These are phyloP conservation scores for Homolaphlyctis polyrhiza DNA, from an alignment of 371 early-diverging fungal genomes.

Conservation along the genomic window DNA sequence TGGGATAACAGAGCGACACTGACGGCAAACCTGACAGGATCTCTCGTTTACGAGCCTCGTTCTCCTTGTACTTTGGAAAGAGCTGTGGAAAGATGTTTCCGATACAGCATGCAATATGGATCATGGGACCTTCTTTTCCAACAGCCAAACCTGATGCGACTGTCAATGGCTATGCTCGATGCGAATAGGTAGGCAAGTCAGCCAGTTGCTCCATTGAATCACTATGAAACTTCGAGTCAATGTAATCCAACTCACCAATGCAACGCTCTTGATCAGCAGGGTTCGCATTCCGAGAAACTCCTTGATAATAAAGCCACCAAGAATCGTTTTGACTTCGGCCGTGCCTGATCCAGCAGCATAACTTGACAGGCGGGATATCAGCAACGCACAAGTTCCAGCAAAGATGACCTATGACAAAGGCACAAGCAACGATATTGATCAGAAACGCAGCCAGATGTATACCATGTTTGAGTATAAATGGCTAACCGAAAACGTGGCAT, in stretches of 20 bases:
- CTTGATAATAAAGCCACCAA: slow-evolving; percentile 83
- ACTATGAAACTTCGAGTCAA: slow-evolving; percentile 19
- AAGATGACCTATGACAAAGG: slow-evolving; percentile 19
- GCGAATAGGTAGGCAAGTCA: neutral
- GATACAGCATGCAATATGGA: slow-evolving; percentile 89
- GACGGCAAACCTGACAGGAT: slow-evolving; percentile 61
- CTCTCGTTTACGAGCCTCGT: slow-evolving; percentile 68
- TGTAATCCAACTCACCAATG: slow-evolving; percentile 52
- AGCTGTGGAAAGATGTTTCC: slow-evolving; percentile 80
- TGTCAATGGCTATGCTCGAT: slow-evolving; percentile 23
- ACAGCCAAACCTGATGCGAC: slow-evolving; percentile 79
- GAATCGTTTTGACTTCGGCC: slow-evolving; percentile 29
- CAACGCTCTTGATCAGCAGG: slow-evolving; percentile 77
- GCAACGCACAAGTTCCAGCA: slow-evolving; percentile 19
- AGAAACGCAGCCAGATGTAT: too few relatives aligned
- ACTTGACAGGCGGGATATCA: slow-evolving; percentile 25
- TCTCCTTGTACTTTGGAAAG: slow-evolving; percentile 65
- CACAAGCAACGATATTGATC: neutral
- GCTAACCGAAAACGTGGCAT: slow-evolving; percentile 32
- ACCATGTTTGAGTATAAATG: neutral
- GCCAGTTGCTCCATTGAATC: slow-evolving; percentile 15
- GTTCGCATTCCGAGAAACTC: slow-evolving; percentile 84
- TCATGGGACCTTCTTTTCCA: slow-evolving; percentile 94
- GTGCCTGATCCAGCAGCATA: slow-evolving; percentile 30
- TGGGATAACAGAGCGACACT: neutral